A percentile compares a stretch with the other conserved stretches of the same genome.
Evolutionary conservation across 129 eudicot genomes (phyloP).

Genomic region (Chrysanthemum lavandulifolium): DNA sequence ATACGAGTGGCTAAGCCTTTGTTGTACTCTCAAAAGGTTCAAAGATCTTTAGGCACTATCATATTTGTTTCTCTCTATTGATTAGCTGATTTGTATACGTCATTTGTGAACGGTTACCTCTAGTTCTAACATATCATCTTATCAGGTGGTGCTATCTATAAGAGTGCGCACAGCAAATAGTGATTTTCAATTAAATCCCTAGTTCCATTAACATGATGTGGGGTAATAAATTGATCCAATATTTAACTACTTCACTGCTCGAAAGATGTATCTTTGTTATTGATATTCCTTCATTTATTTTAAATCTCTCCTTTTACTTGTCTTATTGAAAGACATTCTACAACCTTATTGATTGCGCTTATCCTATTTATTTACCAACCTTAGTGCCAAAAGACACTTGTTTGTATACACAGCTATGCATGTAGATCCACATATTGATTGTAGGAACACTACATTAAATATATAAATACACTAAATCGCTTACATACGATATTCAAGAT

Average conservation of each 20-base stretch:
- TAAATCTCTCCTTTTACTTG: neutral
- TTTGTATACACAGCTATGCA: neutral
- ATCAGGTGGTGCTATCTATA: neutral
- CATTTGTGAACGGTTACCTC: neutral
- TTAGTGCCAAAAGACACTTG: neutral
- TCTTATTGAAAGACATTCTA: neutral
- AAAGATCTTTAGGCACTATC: neutral
- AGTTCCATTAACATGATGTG: neutral
- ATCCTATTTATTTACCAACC: neutral
- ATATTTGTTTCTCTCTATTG: neutral
- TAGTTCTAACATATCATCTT: neutral
- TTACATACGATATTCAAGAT: too few relatives aligned
- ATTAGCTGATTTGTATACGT: slow-evolving; percentile 10
- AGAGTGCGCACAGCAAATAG: neutral
- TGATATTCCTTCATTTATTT: neutral
- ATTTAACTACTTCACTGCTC: slow-evolving; percentile 2
- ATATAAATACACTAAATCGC: too few relatives aligned
- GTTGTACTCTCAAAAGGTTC: slow-evolving; percentile 3
- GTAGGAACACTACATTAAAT: neutral
- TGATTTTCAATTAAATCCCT: neutral
- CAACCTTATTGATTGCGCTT: neutral
- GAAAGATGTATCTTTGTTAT: neutral
- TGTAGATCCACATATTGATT: neutral
- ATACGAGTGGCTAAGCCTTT: slow-evolving; percentile 3
- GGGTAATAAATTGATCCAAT: neutral